Evolutionary conservation across 108 stramenopile genomes (phyloP).

Genomic region (Pseudonitzschia multiseries): DNA sequence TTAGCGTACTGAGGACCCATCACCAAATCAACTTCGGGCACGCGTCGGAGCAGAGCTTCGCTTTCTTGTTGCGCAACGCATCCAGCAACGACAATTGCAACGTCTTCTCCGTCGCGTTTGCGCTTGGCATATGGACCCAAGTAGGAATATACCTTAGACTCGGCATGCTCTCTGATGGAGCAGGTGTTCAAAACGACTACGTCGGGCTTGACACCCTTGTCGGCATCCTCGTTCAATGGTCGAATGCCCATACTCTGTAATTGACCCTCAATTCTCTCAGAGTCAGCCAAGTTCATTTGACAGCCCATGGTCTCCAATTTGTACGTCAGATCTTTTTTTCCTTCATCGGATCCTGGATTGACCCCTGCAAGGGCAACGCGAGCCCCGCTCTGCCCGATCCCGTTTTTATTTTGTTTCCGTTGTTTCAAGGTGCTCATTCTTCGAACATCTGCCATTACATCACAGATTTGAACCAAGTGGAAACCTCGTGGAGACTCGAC

Average conservation of each 20-base stretch:
- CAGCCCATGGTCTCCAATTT: constrained; percentile 92
- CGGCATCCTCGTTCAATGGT: constrained; percentile 41
- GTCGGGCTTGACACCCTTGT: constrained; percentile 57
- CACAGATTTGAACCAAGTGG: constrained; percentile 80
- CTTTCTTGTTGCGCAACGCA: constrained; percentile 98
- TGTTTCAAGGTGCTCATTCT: constrained; percentile 68
- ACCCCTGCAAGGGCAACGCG: constrained; percentile 26
- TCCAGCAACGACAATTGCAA: constrained; percentile 93
- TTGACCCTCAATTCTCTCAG: constrained; percentile 95
- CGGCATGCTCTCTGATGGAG: constrained; percentile 95
- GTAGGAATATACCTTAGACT: constrained; percentile 86
- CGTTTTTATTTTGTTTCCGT: constrained; percentile 49
- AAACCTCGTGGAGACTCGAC: constrained; percentile 56
- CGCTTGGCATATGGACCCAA: constrained; percentile 79
- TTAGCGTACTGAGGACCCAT: constrained; percentile 96
- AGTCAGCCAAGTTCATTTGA: constrained; percentile 98
- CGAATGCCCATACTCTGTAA: constrained; percentile 85
- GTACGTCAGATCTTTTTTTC: constrained; percentile 54
- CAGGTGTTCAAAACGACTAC: constrained; percentile 96
- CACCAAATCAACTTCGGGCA: constrained; percentile 94
- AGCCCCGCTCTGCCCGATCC: background rate
- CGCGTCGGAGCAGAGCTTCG: constrained; percentile 78
- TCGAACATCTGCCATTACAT: constrained; percentile 90
- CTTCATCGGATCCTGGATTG: constrained; percentile 27
- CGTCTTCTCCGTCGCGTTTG: constrained; percentile 83